Evolutionary conservation across 2,329 filamentous ascomycete species (phyloP).

Genomic region (Colletotrichum cordylinicola): DNA sequence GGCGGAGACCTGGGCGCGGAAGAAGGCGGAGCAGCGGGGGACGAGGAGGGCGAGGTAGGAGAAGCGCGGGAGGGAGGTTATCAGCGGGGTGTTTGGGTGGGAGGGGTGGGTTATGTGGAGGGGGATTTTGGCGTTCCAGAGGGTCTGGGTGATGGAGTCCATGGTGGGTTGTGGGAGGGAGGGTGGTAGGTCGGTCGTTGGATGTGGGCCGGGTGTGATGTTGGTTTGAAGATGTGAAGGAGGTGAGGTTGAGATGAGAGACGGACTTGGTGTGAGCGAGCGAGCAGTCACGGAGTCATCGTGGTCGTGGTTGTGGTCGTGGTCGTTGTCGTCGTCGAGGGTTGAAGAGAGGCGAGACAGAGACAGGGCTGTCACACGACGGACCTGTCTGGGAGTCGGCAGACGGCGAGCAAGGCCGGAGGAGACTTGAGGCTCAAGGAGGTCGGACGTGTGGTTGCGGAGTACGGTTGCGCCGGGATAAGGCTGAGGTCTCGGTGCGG

Average conservation of each 20-base stretch:
- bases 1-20: slow-evolving; percentile 59
- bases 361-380: background rate
- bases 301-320: background rate
- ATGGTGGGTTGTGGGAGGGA: background rate
- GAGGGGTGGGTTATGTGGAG: slow-evolving; percentile 59
- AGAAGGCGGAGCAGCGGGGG: slow-evolving; percentile 59
- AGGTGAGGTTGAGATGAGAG: background rate
- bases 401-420: background rate
- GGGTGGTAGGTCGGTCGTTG: background rate
- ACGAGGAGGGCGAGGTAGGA: slow-evolving; percentile 64
- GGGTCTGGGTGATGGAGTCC: slow-evolving; percentile 45
- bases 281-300: background rate
- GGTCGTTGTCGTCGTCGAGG: background rate
- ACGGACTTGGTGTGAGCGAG: background rate
- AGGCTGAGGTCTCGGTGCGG: slow-evolving; percentile 7
- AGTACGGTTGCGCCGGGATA: slow-evolving; percentile 1
- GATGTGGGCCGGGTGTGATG: background rate
- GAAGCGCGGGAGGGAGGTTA: slow-evolving; percentile 62
- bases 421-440: background rate
- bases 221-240: background rate
- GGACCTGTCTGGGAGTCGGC: background rate
- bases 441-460: background rate
- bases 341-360: background rate
- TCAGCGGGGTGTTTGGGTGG: slow-evolving; percentile 53
- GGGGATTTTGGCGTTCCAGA: slow-evolving; percentile 62